phyloP scores from a whole-genome alignment of 192 early-diverging fungal species.

The Backusella australiensis region DNA sequence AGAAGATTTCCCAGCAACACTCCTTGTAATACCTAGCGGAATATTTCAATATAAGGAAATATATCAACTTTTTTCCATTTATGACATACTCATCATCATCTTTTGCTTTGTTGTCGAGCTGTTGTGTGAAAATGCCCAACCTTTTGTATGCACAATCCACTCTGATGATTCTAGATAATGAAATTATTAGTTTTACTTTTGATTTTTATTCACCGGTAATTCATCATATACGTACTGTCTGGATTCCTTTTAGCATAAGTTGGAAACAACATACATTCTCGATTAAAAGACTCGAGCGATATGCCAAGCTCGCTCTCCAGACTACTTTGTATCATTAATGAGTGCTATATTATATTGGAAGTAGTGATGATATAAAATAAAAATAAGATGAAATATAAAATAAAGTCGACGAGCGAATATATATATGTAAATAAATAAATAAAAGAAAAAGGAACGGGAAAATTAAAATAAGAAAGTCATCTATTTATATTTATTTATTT shows the following conservation, averaged over 20 bases:
- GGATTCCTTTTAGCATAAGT: constrained; percentile 44
- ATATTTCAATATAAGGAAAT: neutral
- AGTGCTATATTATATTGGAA: neutral
- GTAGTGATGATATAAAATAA: neutral
- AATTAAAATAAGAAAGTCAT: neutral
- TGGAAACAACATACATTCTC: constrained; percentile 45
- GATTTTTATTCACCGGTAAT: neutral
- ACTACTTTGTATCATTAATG: neutral
- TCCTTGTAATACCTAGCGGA: constrained; percentile 31
- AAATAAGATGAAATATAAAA: neutral
- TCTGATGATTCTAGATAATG: constrained; percentile 13
- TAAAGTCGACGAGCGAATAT: neutral
- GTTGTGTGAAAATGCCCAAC: constrained; percentile 38
- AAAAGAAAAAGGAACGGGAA: neutral
- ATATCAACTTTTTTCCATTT: constrained; percentile 1
- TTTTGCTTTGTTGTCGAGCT: constrained; percentile 20
- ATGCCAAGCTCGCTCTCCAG: neutral
- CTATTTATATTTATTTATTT: constrained; percentile 6
- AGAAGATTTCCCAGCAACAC: constrained; percentile 20
- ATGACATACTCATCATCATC: constrained; percentile 28
- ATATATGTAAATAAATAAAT: neutral
- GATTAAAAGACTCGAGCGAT: neutral
- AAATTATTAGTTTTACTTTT: neutral
- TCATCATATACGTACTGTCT: constrained; percentile 6
- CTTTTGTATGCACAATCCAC: constrained; percentile 32